phyloP scores from a whole-genome alignment of 169 alveolate genomes.

The Cryptosporidium viatorum region DNA sequence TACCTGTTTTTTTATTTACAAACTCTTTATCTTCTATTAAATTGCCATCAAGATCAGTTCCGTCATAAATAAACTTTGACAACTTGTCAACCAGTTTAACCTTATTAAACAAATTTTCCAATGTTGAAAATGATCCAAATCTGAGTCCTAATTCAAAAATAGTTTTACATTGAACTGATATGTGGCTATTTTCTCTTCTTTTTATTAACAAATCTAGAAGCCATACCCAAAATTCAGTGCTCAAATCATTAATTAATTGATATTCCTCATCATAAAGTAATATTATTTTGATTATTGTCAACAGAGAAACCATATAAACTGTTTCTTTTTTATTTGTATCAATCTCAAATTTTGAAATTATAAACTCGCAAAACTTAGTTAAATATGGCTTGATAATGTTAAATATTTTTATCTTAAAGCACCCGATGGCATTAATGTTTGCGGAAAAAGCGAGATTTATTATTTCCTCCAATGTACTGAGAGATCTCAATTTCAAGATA shows the following conservation, averaged over 20 bases:
- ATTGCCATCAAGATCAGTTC: slow-evolving; percentile 21
- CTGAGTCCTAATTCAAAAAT: slow-evolving; percentile 46
- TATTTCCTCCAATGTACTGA: slow-evolving; percentile 37
- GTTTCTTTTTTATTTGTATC: not conserved
- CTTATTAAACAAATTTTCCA: slow-evolving; percentile 5
- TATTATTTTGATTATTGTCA: slow-evolving; percentile 27
- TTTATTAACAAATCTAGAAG: not conserved
- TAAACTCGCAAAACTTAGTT: slow-evolving; percentile 36
- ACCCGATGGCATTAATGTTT: slow-evolving; percentile 7
- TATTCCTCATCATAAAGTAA: slow-evolving; percentile 3
- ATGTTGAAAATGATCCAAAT: slow-evolving; percentile 32
- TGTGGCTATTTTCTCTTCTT: slow-evolving; percentile 31
- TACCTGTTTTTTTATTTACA: slow-evolving; percentile 5
- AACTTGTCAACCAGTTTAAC: slow-evolving; percentile 15
- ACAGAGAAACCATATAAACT: slow-evolving; percentile 1
- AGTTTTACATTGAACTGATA: slow-evolving; percentile 39
- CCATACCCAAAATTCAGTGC: slow-evolving; percentile 19
- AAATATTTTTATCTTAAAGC: not conserved
- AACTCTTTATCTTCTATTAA: not conserved
- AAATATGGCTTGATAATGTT: slow-evolving; percentile 2
- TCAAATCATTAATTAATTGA: slow-evolving; percentile 16
- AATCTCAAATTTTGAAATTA: slow-evolving; percentile 14
- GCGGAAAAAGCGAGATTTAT: slow-evolving; percentile 26
- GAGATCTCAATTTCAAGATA: not conserved
- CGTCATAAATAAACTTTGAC: slow-evolving; percentile 49